Evolutionary conservation across 2,329 filamentous ascomycete species (phyloP).

Genomic region (Diplodia sapinea): DNA sequence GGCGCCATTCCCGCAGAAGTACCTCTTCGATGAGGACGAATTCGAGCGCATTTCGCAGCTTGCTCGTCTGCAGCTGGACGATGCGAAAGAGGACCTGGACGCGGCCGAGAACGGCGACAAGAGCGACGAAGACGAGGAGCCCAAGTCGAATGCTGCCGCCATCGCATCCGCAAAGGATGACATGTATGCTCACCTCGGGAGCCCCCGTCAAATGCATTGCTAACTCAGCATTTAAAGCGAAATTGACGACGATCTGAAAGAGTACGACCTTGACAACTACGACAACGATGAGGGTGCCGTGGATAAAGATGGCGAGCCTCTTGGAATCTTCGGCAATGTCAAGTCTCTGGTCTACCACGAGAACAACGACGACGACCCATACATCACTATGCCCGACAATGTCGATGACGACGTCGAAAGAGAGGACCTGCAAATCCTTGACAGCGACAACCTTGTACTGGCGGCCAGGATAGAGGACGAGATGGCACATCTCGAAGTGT

Average conservation of each 20-base stretch:
- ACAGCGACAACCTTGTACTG: constrained; percentile 90
- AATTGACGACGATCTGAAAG: constrained; percentile 83
- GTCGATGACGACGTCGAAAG: constrained; percentile 84
- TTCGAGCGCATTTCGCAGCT: constrained; percentile 58
- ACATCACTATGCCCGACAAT: constrained; percentile 82
- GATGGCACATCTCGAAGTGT: constrained; percentile 93
- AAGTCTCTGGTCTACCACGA: constrained; percentile 93
- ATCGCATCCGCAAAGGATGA: constrained; percentile 37
- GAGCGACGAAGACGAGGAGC: constrained; percentile 39
- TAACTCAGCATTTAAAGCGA: constrained; percentile 40
- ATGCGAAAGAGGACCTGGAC: constrained; percentile 77
- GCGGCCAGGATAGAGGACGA: constrained; percentile 96
- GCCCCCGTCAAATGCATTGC: constrained; percentile 14
- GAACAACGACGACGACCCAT: constrained; percentile 92
- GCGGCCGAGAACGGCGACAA: constrained; percentile 61
- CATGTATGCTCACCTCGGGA: constrained; percentile 35
- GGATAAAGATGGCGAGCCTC: constrained; percentile 72
- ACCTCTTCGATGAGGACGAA: constrained; percentile 59
- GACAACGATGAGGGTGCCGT: constrained; percentile 78
- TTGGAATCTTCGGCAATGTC: constrained; percentile 94
- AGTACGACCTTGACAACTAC: constrained; percentile 96
- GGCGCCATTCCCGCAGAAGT: constrained; percentile 56
- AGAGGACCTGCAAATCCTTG: constrained; percentile 90
- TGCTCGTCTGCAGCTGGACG: constrained; percentile 75
- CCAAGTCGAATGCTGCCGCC: constrained; percentile 11